Evolutionary conservation across 1,139 yeast species (phyloP), one percentile per base, ranked within the genome.

Genomic region (Blastobotrys malaysiensis): DNA sequence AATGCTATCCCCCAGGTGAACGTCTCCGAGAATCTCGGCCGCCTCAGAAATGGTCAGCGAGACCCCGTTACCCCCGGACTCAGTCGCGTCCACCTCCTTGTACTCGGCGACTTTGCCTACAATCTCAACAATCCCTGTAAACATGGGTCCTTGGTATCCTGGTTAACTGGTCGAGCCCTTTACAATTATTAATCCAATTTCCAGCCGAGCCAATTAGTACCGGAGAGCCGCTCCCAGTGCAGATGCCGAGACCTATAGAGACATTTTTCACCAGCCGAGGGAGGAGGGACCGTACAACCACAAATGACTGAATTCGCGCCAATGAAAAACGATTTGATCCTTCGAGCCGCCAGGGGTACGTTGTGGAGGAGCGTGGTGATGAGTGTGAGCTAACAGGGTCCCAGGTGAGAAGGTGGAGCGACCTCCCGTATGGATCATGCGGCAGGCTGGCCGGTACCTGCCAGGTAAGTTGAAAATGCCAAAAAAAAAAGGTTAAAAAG

Each of bases 361-460:
- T 47, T 18, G 4, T 6, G 13, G 4, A 13, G 11, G n/a, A n/a
- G n/a, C n/a, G n/a, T n/a, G 16, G 39, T 6, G 13, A 9, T 3
- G 13, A 26, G 39, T 9, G 11, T 21, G 39, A 11, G 49, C 22
- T 46, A 26, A 43, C 11, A 22, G n/a, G 43, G 27, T 7, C n/a
- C 49, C 59, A 57, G 78, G 86, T 52, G 96, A 91, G 68, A 75
- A 75, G 62, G 97, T 93, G 49, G 99, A 93, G 73, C 83, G 99
- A 69, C 97, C 99, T 1, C 99, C 99, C 22, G 83, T 93, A 58
- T 93, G 99, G 99, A 87, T 93, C 63, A 93, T 93, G 99, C 80
- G 95, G 71, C 95, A 86, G 75, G 95, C 93, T 2, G 95, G 95
- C n/a, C 76, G 95, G 55, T 72, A 72, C 56, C 60, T 72, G 24